A percentile compares a stretch with the other conserved stretches of the same genome.
Evolutionary conservation across 192 early-diverging fungal species (phyloP).

Genomic region (Coemansia sp.): DNA sequence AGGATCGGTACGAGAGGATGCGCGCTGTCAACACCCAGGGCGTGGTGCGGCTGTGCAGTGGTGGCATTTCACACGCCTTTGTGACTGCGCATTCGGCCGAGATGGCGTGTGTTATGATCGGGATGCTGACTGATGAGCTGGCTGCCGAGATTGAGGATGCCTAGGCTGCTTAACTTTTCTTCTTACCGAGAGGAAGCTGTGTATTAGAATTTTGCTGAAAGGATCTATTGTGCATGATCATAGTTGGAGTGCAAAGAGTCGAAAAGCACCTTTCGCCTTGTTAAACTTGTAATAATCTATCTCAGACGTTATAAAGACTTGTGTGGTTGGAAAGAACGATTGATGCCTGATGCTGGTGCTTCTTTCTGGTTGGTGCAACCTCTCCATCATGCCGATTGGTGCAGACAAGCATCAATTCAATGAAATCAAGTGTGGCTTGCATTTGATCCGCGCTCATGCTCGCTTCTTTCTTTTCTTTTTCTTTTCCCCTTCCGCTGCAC

Average conservation of each 20-base stretch:
- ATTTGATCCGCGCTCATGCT: neutral
- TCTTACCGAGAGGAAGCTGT: neutral
- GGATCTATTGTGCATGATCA: no score
- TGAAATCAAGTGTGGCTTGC: no score
- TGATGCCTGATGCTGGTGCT: no score
- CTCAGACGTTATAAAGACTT: no score
- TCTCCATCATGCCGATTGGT: no score
- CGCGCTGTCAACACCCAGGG: conserved; percentile 62
- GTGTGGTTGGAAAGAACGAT: no score
- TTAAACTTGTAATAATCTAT: no score
- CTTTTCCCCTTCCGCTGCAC: neutral
- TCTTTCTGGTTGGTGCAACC: no score
- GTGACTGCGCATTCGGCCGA: conserved; percentile 51
- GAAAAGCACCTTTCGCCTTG: no score
- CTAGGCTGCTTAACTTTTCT: neutral
- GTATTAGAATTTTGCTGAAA: no score
- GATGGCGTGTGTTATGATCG: conserved; percentile 35
- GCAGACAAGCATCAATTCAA: no score
- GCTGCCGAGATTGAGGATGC: conserved; percentile 10
- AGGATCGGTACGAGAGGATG: conserved; percentile 68
- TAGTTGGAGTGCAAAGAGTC: no score
- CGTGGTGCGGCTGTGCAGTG: conserved; percentile 66
- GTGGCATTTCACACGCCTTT: conserved; percentile 80
- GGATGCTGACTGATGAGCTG: conserved; percentile 34
- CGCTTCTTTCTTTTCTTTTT: neutral